phyloP scores from a whole-genome alignment of 106 monocot species.

The Ottelia alismoides region DNA sequence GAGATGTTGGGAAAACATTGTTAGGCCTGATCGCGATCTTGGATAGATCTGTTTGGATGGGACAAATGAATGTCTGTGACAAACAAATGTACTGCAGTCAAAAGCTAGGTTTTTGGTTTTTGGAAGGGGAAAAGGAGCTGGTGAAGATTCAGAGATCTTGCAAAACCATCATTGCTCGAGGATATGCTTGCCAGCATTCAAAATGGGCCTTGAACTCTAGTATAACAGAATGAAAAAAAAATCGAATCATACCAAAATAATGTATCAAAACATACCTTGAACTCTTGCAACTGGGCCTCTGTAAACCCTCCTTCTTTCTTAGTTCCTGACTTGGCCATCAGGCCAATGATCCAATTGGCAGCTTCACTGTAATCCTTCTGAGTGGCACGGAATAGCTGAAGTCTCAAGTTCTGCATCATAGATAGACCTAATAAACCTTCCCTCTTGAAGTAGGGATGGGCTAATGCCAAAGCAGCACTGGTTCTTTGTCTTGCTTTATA shows the following conservation, averaged over 20 bases:
- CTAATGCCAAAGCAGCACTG: constrained; percentile 80
- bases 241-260: not conserved
- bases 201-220: not conserved
- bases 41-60: too few species aligned
- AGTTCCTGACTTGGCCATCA: constrained; percentile 87
- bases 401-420: constrained; percentile 74
- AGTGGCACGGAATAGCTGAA: constrained; percentile 79
- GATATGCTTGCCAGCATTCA: too few species aligned
- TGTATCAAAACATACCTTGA: constrained; percentile 36
- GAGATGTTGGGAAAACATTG: too few species aligned
- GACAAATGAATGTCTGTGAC: not conserved
- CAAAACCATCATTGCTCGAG: not conserved
- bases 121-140: not conserved
- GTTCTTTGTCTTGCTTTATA: constrained; percentile 85
- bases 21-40: too few species aligned
- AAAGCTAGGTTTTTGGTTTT: not conserved
- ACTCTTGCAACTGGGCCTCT: constrained; percentile 80
- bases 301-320: constrained; percentile 74
- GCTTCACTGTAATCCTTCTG: constrained; percentile 91
- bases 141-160: not conserved
- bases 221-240: not conserved
- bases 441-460: constrained; percentile 84
- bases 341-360: constrained; percentile 59
- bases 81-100: not conserved
- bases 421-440: constrained; percentile 84